Conservation (phyloP, 1,284 basidiomycete species). For the Pterula multifida region DNA sequence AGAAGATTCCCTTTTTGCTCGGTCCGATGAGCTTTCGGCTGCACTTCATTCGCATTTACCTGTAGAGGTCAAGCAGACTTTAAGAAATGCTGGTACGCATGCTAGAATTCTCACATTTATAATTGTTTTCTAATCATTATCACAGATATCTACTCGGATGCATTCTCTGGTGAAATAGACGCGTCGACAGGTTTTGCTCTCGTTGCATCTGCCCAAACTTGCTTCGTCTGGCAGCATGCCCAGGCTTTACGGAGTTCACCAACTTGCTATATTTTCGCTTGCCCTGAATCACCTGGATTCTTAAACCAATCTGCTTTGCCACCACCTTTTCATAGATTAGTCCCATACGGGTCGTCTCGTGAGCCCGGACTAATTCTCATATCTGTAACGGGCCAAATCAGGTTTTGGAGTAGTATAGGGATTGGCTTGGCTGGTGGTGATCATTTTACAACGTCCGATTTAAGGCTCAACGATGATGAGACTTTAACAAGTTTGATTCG, state of each 20-base stretch:
- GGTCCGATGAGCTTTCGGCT: slow-evolving; percentile 60
- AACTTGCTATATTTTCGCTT: slow-evolving; percentile 75
- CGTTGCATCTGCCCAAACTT: slow-evolving; percentile 57
- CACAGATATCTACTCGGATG: slow-evolving; percentile 54
- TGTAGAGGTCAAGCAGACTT: slow-evolving; percentile 57
- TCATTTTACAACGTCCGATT: slow-evolving; percentile 37
- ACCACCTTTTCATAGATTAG: slow-evolving; percentile 54
- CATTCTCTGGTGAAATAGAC: slow-evolving; percentile 62
- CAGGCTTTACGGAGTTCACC: slow-evolving; percentile 57
- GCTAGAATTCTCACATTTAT: background rate
- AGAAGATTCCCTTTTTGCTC: slow-evolving; percentile 49
- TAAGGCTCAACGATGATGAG: slow-evolving; percentile 47
- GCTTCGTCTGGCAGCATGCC: slow-evolving; percentile 75
- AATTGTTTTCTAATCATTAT: slow-evolving; percentile 5
- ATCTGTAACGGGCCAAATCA: slow-evolving; percentile 48
- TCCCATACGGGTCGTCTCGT: slow-evolving; percentile 54
- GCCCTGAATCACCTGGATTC: slow-evolving; percentile 24
- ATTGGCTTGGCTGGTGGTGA: slow-evolving; percentile 75
- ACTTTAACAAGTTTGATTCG: slow-evolving; percentile 52
- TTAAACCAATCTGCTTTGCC: slow-evolving; percentile 25
- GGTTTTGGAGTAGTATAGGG: slow-evolving; percentile 73
- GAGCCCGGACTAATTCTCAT: slow-evolving; percentile 71
- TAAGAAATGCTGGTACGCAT: slow-evolving; percentile 50
- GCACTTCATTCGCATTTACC: slow-evolving; percentile 60
- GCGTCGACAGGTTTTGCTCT: slow-evolving; percentile 60